Conservation (phyloP, 345 rosid species). For the Eucalyptus camaldulensis region DNA sequence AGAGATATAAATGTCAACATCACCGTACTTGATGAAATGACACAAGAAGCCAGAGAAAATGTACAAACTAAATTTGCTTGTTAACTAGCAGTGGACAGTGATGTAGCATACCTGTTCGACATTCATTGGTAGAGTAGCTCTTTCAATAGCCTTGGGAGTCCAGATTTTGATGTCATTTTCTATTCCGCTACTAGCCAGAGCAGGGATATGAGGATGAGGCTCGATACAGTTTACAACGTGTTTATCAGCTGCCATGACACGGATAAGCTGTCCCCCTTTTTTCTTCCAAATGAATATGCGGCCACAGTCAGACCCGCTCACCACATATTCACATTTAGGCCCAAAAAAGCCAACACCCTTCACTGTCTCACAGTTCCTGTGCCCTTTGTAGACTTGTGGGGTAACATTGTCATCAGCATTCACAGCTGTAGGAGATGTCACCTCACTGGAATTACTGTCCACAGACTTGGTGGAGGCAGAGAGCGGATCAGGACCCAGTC, state of each 20-base stretch:
- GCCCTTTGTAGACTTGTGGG: slow-evolving; percentile 75
- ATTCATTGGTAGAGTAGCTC: slow-evolving; percentile 52
- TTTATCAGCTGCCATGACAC: slow-evolving; percentile 73
- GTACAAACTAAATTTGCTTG: not conserved
- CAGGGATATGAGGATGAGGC: slow-evolving; percentile 63
- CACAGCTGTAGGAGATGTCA: slow-evolving; percentile 1
- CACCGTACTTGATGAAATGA: not conserved
- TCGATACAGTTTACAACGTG: slow-evolving; percentile 75
- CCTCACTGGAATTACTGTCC: slow-evolving; percentile 16
- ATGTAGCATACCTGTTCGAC: slow-evolving; percentile 49
- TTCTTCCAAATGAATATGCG: slow-evolving; percentile 89
- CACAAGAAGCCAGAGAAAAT: not conserved
- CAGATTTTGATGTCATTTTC: slow-evolving; percentile 82
- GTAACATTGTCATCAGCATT: slow-evolving; percentile 3
- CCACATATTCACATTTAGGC: slow-evolving; percentile 80
- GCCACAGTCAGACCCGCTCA: slow-evolving; percentile 97
- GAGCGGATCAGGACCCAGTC: slow-evolving; percentile 46
- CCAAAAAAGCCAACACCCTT: slow-evolving; percentile 88
- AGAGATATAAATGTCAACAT: not conserved
- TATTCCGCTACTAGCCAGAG: slow-evolving; percentile 82
- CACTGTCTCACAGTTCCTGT: slow-evolving; percentile 58
- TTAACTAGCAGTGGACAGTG: not conserved
- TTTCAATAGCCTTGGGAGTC: slow-evolving; percentile 62
- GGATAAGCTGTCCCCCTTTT: slow-evolving; percentile 62
- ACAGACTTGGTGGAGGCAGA: slow-evolving; percentile 14